phyloP scores from a whole-genome alignment of 2,329 filamentous ascomycete species.

The Fusarium clavum region DNA sequence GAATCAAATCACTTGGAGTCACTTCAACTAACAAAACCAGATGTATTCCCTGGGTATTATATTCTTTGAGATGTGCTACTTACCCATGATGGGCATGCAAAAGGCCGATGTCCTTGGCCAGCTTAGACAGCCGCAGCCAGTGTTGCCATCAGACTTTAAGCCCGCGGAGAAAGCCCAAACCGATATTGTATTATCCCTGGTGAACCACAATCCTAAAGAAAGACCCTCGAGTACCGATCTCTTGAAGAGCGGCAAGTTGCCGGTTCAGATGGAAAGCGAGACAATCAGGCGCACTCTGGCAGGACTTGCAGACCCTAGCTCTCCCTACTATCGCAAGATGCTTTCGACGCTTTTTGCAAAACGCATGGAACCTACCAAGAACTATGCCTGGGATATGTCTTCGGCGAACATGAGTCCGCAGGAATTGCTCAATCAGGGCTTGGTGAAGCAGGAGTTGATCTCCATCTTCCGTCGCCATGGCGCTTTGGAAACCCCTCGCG shows the following conservation, averaged over 20 bases:
- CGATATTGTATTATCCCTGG: constrained; percentile 80
- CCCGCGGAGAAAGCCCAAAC: constrained; percentile 77
- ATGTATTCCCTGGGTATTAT: constrained; percentile 99
- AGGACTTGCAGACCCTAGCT: constrained; percentile 82
- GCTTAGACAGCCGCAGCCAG: constrained; percentile 74
- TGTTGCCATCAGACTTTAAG: constrained; percentile 79
- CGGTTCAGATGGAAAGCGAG: constrained; percentile 92
- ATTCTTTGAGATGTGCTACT: constrained; percentile 96
- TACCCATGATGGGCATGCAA: constrained; percentile 74
- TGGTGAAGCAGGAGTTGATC: constrained; percentile 79
- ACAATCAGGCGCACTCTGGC: constrained; percentile 86
- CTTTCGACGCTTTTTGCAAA: constrained; percentile 85
- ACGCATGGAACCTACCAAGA: constrained; percentile 81
- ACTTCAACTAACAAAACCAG: constrained; percentile 50
- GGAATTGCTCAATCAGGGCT: constrained; percentile 76
- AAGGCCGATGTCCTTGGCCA: constrained; percentile 72
- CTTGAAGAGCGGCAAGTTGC: constrained; percentile 85
- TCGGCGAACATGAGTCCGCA: constrained; percentile 63
- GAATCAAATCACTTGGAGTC: background rate
- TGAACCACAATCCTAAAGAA: constrained; percentile 84
- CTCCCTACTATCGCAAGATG: constrained; percentile 90
- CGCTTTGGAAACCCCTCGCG: constrained; percentile 82
- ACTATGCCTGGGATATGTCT: constrained; percentile 81
- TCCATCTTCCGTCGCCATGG: constrained; percentile 90
- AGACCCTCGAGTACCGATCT: constrained; percentile 86